Percentiles rank a stretch among this genome's conserved stretches.
Conservation (phyloP, 495 filamentous ascomycete species). For the Terfezia claveryi region DNA sequence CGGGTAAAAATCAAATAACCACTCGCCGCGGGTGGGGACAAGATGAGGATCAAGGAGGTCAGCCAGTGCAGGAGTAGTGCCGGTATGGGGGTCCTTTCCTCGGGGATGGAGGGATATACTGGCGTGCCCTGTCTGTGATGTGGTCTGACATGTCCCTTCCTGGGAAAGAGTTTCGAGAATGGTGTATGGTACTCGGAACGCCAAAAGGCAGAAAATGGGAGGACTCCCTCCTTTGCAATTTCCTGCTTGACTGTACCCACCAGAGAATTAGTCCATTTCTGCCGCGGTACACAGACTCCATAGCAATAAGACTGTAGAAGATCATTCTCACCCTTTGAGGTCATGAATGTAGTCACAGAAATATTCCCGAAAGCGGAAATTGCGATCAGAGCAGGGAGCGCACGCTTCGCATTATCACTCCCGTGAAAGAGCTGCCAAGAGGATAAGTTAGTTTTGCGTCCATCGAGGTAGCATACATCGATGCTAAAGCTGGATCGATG, state of each 20-base stretch:
- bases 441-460: too few species aligned
- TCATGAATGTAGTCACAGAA: conserved; percentile 29
- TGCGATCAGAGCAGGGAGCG: conserved; percentile 24
- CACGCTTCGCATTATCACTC: conserved; percentile 2
- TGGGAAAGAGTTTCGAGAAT: conserved; percentile 11
- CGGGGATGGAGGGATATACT: conserved; percentile 3
- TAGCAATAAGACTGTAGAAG: too few species aligned
- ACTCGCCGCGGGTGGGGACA: conserved; percentile 5
- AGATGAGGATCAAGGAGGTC: conserved; percentile 23
- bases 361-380: conserved; percentile 30
- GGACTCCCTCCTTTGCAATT: conserved; percentile 30
- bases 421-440: neutral
- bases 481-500: too few species aligned
- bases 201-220: conserved; percentile 28
- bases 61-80: conserved; percentile 27
- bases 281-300: too few species aligned
- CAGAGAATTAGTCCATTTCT: too few species aligned
- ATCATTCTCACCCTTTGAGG: conserved; percentile 13
- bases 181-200: conserved; percentile 22
- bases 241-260: conserved; percentile 27
- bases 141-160: neutral
- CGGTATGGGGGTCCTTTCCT: conserved; percentile 24
- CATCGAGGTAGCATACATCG: too few species aligned
- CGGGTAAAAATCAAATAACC: conserved; percentile 6
- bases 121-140: neutral